phyloP scores from a whole-genome alignment of 805 yeast genomes.

The Candida khao-thaluensis region DNA sequence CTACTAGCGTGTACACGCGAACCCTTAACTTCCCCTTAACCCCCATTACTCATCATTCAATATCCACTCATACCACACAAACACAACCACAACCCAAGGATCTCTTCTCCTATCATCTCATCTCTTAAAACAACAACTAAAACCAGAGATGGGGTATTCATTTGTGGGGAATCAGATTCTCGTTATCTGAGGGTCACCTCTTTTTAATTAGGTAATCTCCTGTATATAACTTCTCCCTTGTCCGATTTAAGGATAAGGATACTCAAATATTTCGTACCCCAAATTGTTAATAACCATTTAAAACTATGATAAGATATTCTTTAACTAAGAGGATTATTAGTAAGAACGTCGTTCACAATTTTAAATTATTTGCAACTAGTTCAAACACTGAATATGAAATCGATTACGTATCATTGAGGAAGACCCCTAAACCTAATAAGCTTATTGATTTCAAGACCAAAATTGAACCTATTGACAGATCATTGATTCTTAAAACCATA shows the following conservation, averaged over 20 bases:
- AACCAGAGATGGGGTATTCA: too few species aligned
- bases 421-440: slow-evolving; percentile 11
- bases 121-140: too few species aligned
- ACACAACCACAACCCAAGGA: too few species aligned
- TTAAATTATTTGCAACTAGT: slow-evolving; percentile 11
- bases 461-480: slow-evolving; percentile 3
- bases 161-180: too few species aligned
- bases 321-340: not conserved
- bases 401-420: slow-evolving; percentile 23
- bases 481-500: slow-evolving; percentile 9
- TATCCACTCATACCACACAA: too few species aligned
- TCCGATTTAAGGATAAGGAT: slow-evolving; percentile 8
- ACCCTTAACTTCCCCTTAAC: too few species aligned
- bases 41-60: too few species aligned
- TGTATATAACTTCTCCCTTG: slow-evolving; percentile 1
- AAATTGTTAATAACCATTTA: too few species aligned
- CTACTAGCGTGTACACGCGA: too few species aligned
- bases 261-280: not conserved
- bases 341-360: not conserved
- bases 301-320: slow-evolving; percentile 1
- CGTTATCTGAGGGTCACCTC: too few species aligned
- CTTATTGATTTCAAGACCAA: slow-evolving; percentile 7
- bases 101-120: too few species aligned
- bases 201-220: too few species aligned
- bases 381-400: slow-evolving; percentile 22